Percentiles rank a stretch among this genome's conserved stretches.
phyloP scores from a whole-genome alignment of 2,329 filamentous ascomycete species.

The Botrytis aclada region DNA sequence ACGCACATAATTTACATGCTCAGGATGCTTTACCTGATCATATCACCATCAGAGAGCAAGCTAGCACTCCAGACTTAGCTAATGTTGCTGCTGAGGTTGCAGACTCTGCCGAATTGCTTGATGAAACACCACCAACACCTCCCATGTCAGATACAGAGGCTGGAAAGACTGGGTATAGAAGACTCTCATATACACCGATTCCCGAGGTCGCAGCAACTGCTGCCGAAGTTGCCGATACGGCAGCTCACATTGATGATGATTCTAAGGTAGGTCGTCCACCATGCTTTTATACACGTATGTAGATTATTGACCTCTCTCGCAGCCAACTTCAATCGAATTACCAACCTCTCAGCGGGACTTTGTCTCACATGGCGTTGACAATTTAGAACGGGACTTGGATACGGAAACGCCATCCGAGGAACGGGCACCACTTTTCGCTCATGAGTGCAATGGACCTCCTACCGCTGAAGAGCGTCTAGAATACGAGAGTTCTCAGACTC shows the following conservation, averaged over 20 bases:
- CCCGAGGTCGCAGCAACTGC: slow-evolving; percentile 44
- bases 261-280: slow-evolving; percentile 19
- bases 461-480: slow-evolving; percentile 21
- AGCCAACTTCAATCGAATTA: slow-evolving; percentile 6
- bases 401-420: slow-evolving; percentile 30
- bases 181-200: slow-evolving; percentile 41
- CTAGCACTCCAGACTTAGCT: slow-evolving; percentile 29
- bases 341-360: not conserved
- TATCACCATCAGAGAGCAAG: slow-evolving; percentile 32
- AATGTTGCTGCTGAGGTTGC: slow-evolving; percentile 33
- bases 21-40: slow-evolving; percentile 40
- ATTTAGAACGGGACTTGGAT: slow-evolving; percentile 1
- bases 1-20: slow-evolving; percentile 37
- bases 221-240: slow-evolving; percentile 46
- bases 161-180: slow-evolving; percentile 35
- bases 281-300: not conserved
- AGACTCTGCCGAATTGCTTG: slow-evolving; percentile 29
- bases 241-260: slow-evolving; percentile 40
- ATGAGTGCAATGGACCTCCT: slow-evolving; percentile 30
- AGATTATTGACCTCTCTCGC: not conserved
- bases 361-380: not conserved
- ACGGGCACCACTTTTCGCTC: slow-evolving; percentile 34
- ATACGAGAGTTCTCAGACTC: not conserved
- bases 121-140: slow-evolving; percentile 32
- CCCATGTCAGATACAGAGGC: slow-evolving; percentile 37